phyloP scores from a whole-genome alignment of 768 basidiomycete genomes.

The Tylopilus sp. region DNA sequence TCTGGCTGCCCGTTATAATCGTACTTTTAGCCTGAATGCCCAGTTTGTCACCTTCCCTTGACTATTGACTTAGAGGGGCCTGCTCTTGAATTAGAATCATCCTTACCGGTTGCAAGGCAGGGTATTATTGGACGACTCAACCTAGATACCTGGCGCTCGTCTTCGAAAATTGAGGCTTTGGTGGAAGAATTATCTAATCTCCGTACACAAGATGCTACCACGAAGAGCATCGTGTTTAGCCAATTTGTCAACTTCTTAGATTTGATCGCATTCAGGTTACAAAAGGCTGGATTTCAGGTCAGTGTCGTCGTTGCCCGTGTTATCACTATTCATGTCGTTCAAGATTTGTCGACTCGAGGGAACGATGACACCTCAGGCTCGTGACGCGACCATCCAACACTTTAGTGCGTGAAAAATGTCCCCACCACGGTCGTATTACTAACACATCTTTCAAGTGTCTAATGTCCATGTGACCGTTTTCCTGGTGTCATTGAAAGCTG shows the following conservation, averaged over 20 bases:
- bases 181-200: slow-evolving; percentile 90
- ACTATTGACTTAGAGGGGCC: slow-evolving; percentile 97
- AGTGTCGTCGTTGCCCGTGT: slow-evolving; percentile 20
- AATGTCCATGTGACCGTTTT: slow-evolving; percentile 96
- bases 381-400: slow-evolving; percentile 91
- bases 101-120: slow-evolving; percentile 53
- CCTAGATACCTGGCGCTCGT: slow-evolving; percentile 87
- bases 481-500: slow-evolving; percentile 93
- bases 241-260: slow-evolving; percentile 95
- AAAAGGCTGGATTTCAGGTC: slow-evolving; percentile 88
- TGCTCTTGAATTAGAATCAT: slow-evolving; percentile 79
- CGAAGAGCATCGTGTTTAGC: slow-evolving; percentile 95
- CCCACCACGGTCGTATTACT: not conserved
- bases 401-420: slow-evolving; percentile 59
- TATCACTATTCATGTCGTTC: not conserved
- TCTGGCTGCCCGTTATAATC: not conserved
- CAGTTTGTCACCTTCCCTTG: slow-evolving; percentile 88
- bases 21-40: slow-evolving; percentile 73
- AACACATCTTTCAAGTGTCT: slow-evolving; percentile 57
- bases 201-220: slow-evolving; percentile 79
- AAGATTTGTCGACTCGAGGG: slow-evolving; percentile 94
- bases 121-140: slow-evolving; percentile 92
- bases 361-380: slow-evolving; percentile 93
- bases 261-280: slow-evolving; percentile 87
- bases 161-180: slow-evolving; percentile 96